These are phyloP conservation scores for Pythium phragmitis DNA, from an alignment of 352 stramenopile genomes.

Conservation along the genomic window DNA sequence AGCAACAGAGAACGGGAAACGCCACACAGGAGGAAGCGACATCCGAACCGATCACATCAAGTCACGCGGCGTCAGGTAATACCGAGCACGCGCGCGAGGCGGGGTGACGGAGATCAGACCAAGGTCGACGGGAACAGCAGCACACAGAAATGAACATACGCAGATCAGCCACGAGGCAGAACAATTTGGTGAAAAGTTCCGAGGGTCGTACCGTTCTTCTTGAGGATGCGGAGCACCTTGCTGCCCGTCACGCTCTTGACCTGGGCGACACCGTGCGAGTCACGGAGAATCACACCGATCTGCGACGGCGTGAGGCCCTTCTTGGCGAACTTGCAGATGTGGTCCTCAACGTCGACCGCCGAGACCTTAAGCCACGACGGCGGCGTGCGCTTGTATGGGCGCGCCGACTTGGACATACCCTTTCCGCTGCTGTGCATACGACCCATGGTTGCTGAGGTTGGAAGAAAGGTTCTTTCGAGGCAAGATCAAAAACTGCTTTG, in stretches of 20 bases:
- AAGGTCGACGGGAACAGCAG: constrained; percentile 10
- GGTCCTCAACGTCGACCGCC: constrained; percentile 95
- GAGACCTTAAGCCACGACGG: constrained; percentile 98
- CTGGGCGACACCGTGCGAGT: constrained; percentile 99
- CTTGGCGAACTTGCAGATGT: constrained; percentile 99
- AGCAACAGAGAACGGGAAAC: constrained; percentile 11
- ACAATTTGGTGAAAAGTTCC: constrained; percentile 2
- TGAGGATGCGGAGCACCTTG: constrained; percentile 99
- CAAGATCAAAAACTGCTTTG: constrained; percentile 67
- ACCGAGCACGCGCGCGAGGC: constrained; percentile 46
- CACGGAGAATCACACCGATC: constrained; percentile 99
- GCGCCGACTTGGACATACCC: constrained; percentile 99
- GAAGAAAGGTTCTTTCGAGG: constrained; percentile 37
- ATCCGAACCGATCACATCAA: constrained; percentile 31
- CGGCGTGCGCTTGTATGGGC: constrained; percentile 98
- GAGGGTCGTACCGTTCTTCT: constrained; percentile 93
- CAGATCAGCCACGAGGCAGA: constrained; percentile 17
- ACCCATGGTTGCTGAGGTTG: constrained; percentile 89
- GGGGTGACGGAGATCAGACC: neutral
- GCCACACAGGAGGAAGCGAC: constrained; percentile 16
- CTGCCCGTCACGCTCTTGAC: constrained; percentile 98
- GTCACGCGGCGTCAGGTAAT: constrained; percentile 80
- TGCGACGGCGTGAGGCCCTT: constrained; percentile 96
- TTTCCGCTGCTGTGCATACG: constrained; percentile 99
- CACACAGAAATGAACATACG: constrained; percentile 25